Evolutionary conservation across 2,329 filamentous ascomycete species (phyloP), one percentile per base, ranked within the genome.

Genomic region (Plenodomus tracheiphilus): DNA sequence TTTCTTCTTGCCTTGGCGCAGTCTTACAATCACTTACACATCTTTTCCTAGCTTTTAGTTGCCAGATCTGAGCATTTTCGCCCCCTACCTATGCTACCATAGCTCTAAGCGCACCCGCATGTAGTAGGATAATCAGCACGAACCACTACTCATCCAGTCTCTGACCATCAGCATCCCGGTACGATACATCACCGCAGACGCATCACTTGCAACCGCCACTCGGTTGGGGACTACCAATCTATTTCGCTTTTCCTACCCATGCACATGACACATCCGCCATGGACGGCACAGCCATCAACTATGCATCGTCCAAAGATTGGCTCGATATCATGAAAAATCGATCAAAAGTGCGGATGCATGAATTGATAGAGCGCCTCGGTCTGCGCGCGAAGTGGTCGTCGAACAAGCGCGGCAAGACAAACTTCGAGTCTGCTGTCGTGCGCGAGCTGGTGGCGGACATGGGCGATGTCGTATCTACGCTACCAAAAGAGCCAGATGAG

Each of bases 321-420:
- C 51, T 70, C 41, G 68, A 71, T 48, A 68, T 70, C 18, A 69
- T 69, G 67, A 68, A 68, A 41, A 71, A 71, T 46, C 53, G 66
- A 11, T 68, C 64, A 25, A 68, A 67, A 46, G 55, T 69, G 22
- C 64, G 66, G 41, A 71, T 71, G 68, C 68, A 71, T 46, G 67
- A 70, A 44, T 49, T 71, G n/a, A 71, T 71, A 18, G 67, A 71
- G 38, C 57, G 66, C 13, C 59, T 71, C 38, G 68, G 68, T 5
- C 42, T 71, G 11, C 62, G 67, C 20, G 67, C 68, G 10, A 71
- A 69, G 51, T 69, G 67, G 67, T 69, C 65, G 21, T 68, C 66
- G n/a, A 70, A 70, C 53, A 71, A 70, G 46, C 68, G 68, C 16
- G 68, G 68, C 41, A 71, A 71, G 46, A 70, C 68, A 15, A 69